Evolutionary conservation across 257 asterid genomes (phyloP).

Genomic region (Solanum rostratum): DNA sequence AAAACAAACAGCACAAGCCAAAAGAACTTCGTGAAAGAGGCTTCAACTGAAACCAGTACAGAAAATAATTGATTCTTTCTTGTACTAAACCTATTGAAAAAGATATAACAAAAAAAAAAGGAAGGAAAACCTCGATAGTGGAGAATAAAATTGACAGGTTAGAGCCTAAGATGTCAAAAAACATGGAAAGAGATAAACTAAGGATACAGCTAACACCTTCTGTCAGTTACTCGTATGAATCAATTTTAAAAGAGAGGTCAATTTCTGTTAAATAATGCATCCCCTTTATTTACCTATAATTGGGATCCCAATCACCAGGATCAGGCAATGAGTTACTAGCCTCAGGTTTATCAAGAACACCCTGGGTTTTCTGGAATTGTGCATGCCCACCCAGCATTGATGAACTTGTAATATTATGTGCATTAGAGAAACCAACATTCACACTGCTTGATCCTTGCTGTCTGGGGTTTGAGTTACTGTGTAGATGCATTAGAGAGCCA

Average conservation of each 20-base stretch:
- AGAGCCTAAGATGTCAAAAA: neutral
- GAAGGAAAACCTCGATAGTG: neutral
- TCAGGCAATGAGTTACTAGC: slow-evolving; percentile 71
- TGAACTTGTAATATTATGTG: slow-evolving; percentile 26
- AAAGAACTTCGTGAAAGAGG: neutral
- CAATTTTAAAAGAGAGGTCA: neutral
- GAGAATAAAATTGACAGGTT: neutral
- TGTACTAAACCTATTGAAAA: neutral
- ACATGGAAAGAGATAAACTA: neutral
- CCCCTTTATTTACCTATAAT: slow-evolving; percentile 59
- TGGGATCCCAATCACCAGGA: slow-evolving; percentile 99
- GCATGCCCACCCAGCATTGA: slow-evolving; percentile 16
- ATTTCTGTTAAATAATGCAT: neutral
- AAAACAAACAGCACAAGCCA: neutral
- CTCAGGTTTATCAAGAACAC: slow-evolving; percentile 53
- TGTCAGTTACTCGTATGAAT: neutral
- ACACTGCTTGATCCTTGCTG: slow-evolving; percentile 58
- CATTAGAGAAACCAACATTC: slow-evolving; percentile 38
- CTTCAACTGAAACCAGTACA: neutral
- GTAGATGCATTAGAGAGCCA: slow-evolving; percentile 54
- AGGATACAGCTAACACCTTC: neutral
- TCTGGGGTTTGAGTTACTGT: slow-evolving; percentile 37
- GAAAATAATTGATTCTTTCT: neutral
- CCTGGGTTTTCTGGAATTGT: slow-evolving; percentile 33
- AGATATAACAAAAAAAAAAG: neutral